These are phyloP conservation scores for Alternaria sp. DNA, from an alignment of 2,329 filamentous ascomycete genomes.

Conservation along the genomic window DNA sequence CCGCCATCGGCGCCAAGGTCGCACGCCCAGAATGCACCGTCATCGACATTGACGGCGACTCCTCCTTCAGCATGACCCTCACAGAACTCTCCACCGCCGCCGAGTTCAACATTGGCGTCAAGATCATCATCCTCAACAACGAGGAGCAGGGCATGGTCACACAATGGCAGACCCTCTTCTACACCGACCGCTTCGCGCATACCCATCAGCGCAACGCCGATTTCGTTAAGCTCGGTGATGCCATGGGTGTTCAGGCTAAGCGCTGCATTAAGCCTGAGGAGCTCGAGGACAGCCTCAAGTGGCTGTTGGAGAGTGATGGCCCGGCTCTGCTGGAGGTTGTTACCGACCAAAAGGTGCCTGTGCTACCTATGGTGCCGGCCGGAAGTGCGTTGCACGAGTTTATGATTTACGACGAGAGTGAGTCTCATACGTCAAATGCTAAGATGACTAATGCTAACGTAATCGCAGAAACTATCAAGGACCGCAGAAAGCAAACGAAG, in stretches of 20 bases:
- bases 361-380: conserved; percentile 95
- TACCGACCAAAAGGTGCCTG: conserved; percentile 87
- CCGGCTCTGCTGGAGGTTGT: conserved; percentile 91
- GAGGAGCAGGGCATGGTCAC: conserved; percentile 99
- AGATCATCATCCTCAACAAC: conserved; percentile 94
- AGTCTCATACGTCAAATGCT: no score
- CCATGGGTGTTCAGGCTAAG: conserved; percentile 84
- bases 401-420: conserved; percentile 81
- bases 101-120: conserved; percentile 96
- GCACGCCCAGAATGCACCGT: conserved; percentile 81
- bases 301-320: conserved; percentile 85
- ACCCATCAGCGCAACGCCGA: conserved; percentile 96
- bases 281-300: conserved; percentile 77
- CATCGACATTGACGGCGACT: conserved; percentile 95
- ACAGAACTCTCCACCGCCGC: conserved; percentile 92
- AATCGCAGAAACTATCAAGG: conserved; percentile 26
- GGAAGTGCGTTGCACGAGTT: conserved; percentile 92
- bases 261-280: conserved; percentile 77
- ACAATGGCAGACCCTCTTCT: conserved; percentile 98
- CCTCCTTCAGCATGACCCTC: conserved; percentile 98
- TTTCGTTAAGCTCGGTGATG: conserved; percentile 89
- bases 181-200: conserved; percentile 89
- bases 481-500: conserved; percentile 40
- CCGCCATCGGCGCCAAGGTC: conserved; percentile 95
- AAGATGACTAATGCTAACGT: conserved; percentile 10